Evolutionary conservation across 306 rosid genomes (phyloP), one percentile per base, ranked within the genome.

Genomic region (Phaseolus lunatus): DNA sequence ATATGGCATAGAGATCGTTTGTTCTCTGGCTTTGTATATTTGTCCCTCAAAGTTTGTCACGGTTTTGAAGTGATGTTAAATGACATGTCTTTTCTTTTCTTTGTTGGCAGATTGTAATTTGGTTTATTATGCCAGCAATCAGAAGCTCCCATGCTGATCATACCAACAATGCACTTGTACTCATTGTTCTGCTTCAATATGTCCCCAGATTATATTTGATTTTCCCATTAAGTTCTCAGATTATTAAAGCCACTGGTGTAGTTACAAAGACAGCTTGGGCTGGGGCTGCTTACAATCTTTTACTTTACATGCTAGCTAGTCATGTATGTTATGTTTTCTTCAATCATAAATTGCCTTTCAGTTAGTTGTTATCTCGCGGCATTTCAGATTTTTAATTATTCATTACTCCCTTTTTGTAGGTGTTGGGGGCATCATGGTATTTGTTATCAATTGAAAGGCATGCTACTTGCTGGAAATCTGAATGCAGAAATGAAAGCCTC

Each of bases 201-300:
- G 44, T 90, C 70, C 98, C 95, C 23, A 85, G 96, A 89, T 81
- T 94, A 23, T 94, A 92, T 75, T 78, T 94, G 77, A 94, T 90
- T 76, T 92, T 94, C 64, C 98, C 97, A 43, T 72, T 94, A 71
- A 94, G 96, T 67, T 82, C 93, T 75, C 95, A 94, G 87, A 94
- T 94, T 75, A 87, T 90, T 82, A 92, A 92, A 83, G 92, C 97
- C 81, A 87, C 93, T 3, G 98, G 98, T 50, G 80, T 92, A 8
- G 97, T 88, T 70, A 92, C 98, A 79, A 90, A 87, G 83, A 92
- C 96, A 0, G 98, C 98, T 31, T 94, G 97, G 97, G 96, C 98
- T 11, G 98, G 98, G 80, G 98, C 97, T 76, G 98, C 97, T 1
- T 94, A 94, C 50, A 94, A 94, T 84, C 95, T 94, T 23, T 18